These are phyloP conservation scores for Candida smagusa DNA, from an alignment of 1,139 yeast genomes.

Conservation along the genomic window DNA sequence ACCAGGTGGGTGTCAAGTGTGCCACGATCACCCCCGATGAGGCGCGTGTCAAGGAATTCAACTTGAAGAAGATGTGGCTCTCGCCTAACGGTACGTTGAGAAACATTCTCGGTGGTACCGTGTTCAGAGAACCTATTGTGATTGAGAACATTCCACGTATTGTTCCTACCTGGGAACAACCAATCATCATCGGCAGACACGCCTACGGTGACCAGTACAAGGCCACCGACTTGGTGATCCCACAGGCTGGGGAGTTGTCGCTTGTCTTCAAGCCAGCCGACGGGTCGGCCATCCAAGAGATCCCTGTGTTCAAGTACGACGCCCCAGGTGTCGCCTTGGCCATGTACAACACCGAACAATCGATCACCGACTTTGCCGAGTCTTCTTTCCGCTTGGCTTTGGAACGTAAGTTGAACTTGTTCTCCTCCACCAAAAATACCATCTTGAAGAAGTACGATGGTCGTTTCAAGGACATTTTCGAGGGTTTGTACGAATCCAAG, in stretches of 20 bases:
- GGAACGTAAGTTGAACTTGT: conserved; percentile 61
- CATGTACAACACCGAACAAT: conserved; percentile 81
- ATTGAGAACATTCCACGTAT: conserved; percentile 74
- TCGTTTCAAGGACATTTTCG: conserved; percentile 76
- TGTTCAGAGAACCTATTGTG: conserved; percentile 79
- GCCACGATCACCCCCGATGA: conserved; percentile 88
- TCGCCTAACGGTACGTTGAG: conserved; percentile 85
- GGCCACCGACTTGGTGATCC: conserved; percentile 70
- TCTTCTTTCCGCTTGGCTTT: conserved; percentile 75
- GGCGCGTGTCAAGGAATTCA: conserved; percentile 72
- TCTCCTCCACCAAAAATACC: conserved; percentile 75
- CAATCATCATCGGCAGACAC: conserved; percentile 82
- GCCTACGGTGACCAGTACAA: conserved; percentile 85
- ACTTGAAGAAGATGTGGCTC: conserved; percentile 78
- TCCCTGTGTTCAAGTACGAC: conserved; percentile 57
- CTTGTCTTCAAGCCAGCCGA: conserved; percentile 61
- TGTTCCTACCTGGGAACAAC: conserved; percentile 76
- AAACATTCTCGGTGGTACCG: conserved; percentile 79
- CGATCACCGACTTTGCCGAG: conserved; percentile 76
- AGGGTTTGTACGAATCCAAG: conserved; percentile 55
- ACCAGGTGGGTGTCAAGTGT: conserved; percentile 82
- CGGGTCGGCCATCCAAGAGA: conserved; percentile 47
- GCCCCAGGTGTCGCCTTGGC: conserved; percentile 74
- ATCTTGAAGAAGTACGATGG: conserved; percentile 82
- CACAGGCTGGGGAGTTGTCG: conserved; percentile 66